Evolutionary conservation across 306 rosid genomes (phyloP).

Genomic region (Prunus mongolica): DNA sequence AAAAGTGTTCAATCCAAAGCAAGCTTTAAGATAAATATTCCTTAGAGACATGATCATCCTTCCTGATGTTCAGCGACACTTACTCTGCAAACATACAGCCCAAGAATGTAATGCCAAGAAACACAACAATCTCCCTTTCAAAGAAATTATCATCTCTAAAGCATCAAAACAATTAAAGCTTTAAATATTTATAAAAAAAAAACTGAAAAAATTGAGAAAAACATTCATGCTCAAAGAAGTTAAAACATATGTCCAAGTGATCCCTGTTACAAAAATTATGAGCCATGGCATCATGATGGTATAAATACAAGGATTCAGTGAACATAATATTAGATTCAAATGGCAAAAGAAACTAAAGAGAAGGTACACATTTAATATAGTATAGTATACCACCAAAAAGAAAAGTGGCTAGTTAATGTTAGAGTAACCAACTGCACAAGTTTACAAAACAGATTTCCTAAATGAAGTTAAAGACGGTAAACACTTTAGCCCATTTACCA

Average conservation of each 20-base stretch:
- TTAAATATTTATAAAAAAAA: neutral
- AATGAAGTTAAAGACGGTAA: neutral
- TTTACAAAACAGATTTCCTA: neutral
- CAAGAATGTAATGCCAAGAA: slow-evolving; percentile 22
- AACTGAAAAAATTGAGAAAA: neutral
- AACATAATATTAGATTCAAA: neutral
- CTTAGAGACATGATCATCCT: slow-evolving; percentile 22
- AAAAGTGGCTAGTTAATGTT: neutral
- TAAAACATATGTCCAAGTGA: neutral
- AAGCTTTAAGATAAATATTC: slow-evolving; percentile 16
- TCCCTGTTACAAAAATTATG: neutral
- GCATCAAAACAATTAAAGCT: neutral
- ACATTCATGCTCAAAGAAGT: neutral
- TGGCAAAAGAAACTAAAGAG: neutral
- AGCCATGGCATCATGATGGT: neutral
- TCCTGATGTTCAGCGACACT: slow-evolving; percentile 30
- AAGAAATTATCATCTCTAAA: neutral
- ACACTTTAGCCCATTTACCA: neutral
- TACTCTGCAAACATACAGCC: slow-evolving; percentile 36
- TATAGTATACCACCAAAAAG: neutral
- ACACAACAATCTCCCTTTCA: neutral
- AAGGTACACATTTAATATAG: neutral
- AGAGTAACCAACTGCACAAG: too few species aligned
- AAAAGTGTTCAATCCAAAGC: slow-evolving; percentile 11
- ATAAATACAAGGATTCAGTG: neutral